Evolutionary conservation across 441 rosid genomes (phyloP).

Genomic region (Eruca vesicaria): DNA sequence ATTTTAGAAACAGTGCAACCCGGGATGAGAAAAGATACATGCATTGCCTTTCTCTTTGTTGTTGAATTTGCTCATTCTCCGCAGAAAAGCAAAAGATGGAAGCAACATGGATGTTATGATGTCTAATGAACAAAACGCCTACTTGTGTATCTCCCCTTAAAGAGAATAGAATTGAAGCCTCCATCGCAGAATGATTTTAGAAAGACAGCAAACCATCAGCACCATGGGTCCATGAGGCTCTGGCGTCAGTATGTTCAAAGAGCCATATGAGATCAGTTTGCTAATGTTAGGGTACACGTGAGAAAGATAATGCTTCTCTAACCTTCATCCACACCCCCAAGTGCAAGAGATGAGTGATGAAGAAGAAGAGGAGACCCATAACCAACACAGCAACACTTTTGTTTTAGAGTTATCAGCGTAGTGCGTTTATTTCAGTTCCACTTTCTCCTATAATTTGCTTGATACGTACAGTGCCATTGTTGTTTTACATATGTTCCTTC

Average conservation of each 20-base stretch:
- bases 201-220: not conserved
- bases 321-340: not conserved
- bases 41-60: not conserved
- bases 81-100: not conserved
- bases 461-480: not conserved
- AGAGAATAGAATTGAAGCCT: not conserved
- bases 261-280: not conserved
- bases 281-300: not conserved
- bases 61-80: not conserved
- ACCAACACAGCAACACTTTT: not conserved
- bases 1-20: not conserved
- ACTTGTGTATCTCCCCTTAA: not conserved
- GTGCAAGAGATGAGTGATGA: not conserved
- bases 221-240: not conserved
- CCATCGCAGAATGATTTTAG: not conserved
- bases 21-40: not conserved
- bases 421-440: not conserved
- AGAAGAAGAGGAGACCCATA: not conserved
- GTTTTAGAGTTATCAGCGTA: not conserved
- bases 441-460: not conserved
- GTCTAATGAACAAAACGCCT: not conserved
- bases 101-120: not conserved
- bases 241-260: not conserved
- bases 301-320: not conserved
- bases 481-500: not conserved